A percentile compares a stretch with the other conserved stretches of the same genome.
phyloP scores from a whole-genome alignment of 2,329 filamentous ascomycete species.

The Bimuria novae-zelandiae region DNA sequence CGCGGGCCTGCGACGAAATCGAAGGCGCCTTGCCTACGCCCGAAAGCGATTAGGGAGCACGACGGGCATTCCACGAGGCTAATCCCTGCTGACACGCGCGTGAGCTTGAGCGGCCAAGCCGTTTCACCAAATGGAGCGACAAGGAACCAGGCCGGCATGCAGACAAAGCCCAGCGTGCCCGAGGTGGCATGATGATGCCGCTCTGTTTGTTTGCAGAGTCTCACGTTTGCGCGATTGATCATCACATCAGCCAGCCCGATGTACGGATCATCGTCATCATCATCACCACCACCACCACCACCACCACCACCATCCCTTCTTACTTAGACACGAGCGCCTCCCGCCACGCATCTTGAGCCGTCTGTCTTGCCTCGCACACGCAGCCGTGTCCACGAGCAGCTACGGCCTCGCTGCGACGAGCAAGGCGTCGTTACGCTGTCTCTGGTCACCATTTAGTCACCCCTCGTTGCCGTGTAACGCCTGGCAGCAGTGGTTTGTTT shows the following conservation, averaged over 20 bases:
- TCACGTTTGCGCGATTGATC: no score
- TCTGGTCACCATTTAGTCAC: slow-evolving; percentile 33
- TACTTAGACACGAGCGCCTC: background rate
- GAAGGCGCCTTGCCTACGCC: background rate
- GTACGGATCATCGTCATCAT: background rate
- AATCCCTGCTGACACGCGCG: slow-evolving; percentile 6
- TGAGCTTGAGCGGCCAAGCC: slow-evolving; percentile 3
- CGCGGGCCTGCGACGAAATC: slow-evolving; percentile 4
- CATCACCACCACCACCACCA: background rate
- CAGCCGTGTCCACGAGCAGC: slow-evolving; percentile 16
- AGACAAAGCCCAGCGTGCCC: no score
- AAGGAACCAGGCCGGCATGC: background rate
- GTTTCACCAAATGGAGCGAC: slow-evolving; percentile 1
- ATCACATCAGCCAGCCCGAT: background rate
- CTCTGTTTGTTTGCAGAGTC: no score
- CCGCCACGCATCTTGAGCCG: background rate
- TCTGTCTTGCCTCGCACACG: no score
- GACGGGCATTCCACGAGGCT: slow-evolving; percentile 7
- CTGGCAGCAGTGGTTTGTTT: background rate
- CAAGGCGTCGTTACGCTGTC: slow-evolving; percentile 18
- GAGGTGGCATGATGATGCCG: no score
- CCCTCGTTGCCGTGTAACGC: slow-evolving; percentile 40
- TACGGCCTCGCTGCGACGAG: slow-evolving; percentile 15
- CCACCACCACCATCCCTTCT: background rate
- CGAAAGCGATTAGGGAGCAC: background rate